Conservation (phyloP, 495 filamentous ascomycete species). For the Podospora fimiseda region DNA sequence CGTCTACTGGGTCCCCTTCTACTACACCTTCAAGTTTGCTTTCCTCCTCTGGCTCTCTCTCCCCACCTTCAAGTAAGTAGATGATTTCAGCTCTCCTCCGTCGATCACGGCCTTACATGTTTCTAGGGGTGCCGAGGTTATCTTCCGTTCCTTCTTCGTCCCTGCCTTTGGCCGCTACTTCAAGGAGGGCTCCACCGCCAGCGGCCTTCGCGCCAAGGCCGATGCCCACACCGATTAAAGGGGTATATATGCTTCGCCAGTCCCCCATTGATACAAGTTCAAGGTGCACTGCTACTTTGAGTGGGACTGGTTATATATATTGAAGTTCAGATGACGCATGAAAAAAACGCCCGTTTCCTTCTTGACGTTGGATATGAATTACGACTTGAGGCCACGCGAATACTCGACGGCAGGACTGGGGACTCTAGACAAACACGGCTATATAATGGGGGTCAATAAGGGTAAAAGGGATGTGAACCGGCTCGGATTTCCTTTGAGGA, state of each 20-base stretch:
- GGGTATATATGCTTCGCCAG: neutral
- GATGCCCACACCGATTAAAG: constrained; percentile 60
- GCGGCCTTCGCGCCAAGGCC: constrained; percentile 85
- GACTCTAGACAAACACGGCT: constrained; percentile 13
- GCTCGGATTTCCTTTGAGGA: constrained; percentile 13
- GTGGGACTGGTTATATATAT: constrained; percentile 3
- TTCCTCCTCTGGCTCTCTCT: constrained; percentile 96
- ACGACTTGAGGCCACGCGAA: constrained; percentile 14
- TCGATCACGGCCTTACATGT: constrained; percentile 2
- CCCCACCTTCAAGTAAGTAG: constrained; percentile 78
- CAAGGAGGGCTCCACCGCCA: constrained; percentile 66
- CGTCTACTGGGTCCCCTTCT: constrained; percentile 99
- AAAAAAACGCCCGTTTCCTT: constrained; percentile 15
- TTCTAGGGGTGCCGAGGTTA: constrained; percentile 79
- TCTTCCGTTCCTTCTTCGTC: constrained; percentile 94
- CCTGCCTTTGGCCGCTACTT: constrained; percentile 91
- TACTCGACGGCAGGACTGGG: constrained; percentile 18
- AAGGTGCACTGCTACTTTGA: constrained; percentile 19
- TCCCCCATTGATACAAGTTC: constrained; percentile 8
- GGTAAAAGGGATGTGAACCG: constrained; percentile 13
- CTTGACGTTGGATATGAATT: constrained; percentile 24
- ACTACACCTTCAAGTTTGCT: constrained; percentile 99
- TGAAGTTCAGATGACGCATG: constrained; percentile 2
- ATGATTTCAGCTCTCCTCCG: neutral
- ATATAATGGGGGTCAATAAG: constrained; percentile 9